Base-by-base conservation (phyloP, 2,329 filamentous ascomycete species). In the Pyrenophora graminea region DNA sequence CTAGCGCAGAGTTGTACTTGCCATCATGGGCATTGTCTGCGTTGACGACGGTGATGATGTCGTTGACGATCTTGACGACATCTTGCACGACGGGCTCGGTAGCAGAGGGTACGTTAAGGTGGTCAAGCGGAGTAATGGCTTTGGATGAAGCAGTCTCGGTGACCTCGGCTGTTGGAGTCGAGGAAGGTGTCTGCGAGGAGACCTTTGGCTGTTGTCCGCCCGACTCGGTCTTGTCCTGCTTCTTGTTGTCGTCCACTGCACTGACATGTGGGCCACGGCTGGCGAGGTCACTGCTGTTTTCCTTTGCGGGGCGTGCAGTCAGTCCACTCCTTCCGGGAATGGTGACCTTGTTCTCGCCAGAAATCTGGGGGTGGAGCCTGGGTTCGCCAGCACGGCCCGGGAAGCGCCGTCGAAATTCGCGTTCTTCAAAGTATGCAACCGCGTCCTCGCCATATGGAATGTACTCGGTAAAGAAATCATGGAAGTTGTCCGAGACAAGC, bases 401-500 rank as follows among this genome's bases (percentile, higher is more conserved):
- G 79, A 96, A 97, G 51, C 90, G 86, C 76, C 88, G 91, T 71
- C 88, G 85, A 79, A 96, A 97, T 68, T 97, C 91, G 62, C 88
- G 85, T 77, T 99, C 94, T 76, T 99, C 94, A 45, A 99, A 87
- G 77, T 96, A 97, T 21, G 96, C 85, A 39, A 99, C 93, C 15
- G 89, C 89, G 71, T 96, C 90, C 77, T 99, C 94, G 67, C 92
- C 94, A 63, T 89, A 96, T 18, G 94, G 94, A 15, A 99, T 78
- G 74, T 93, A 99, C 77, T 97, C 92, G 66, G 92, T 97, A 78
- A 99, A 99, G 80, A 97, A 94, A 76, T 99, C 94, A 77, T 99
- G 93, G 83, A 97, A 99, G 77, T 91, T 96, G 80, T 99, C 94
- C 70, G 88, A 96, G 75, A 94, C 83, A 59, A 96, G 85, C 48